Percentiles rank a stretch among this genome's conserved stretches.
Evolutionary conservation across 805 yeast species (phyloP).

Genomic region (Hermanozyma aechmeae): DNA sequence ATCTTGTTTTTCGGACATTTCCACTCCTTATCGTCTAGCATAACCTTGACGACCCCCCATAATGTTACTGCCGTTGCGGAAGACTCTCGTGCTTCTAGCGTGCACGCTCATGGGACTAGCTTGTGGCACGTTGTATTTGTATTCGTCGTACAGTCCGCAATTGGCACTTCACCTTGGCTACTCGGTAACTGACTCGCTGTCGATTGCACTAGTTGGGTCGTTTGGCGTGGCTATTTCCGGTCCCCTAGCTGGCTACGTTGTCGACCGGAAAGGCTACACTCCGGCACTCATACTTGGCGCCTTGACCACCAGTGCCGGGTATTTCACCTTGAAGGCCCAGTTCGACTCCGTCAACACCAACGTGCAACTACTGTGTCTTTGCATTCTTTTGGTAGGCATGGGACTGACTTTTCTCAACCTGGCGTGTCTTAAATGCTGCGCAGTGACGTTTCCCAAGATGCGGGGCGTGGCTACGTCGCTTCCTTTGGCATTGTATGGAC

Average conservation of each 20-base stretch:
- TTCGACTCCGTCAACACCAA: conserved; percentile 32
- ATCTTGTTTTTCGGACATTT: no score
- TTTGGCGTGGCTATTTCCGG: conserved; percentile 58
- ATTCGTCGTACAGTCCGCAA: conserved; percentile 74
- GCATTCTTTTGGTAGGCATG: conserved; percentile 49
- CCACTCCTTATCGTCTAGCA: no score
- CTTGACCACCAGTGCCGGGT: conserved; percentile 41
- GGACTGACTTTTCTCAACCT: conserved; percentile 63
- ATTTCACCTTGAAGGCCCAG: conserved; percentile 44
- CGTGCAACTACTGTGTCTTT: conserved; percentile 32
- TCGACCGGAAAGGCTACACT: conserved; percentile 55
- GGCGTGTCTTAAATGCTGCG: conserved; percentile 65
- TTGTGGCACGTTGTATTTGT: conserved; percentile 69
- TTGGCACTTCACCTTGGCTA: conserved; percentile 49
- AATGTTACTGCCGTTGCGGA: no score
- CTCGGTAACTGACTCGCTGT: conserved; percentile 53
- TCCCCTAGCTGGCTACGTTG: conserved; percentile 57
- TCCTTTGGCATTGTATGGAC: conserved; percentile 67
- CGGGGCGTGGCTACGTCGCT: conserved; percentile 70
- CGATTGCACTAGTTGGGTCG: conserved; percentile 59
- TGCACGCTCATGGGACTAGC: conserved; percentile 38
- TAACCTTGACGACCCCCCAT: no score
- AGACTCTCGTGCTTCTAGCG: conserved; percentile 14
- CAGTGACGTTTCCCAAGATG: conserved; percentile 54
- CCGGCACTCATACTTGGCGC: conserved; percentile 45